phyloP scores from a whole-genome alignment of 345 rosid genomes.

The Ricinus communis region DNA sequence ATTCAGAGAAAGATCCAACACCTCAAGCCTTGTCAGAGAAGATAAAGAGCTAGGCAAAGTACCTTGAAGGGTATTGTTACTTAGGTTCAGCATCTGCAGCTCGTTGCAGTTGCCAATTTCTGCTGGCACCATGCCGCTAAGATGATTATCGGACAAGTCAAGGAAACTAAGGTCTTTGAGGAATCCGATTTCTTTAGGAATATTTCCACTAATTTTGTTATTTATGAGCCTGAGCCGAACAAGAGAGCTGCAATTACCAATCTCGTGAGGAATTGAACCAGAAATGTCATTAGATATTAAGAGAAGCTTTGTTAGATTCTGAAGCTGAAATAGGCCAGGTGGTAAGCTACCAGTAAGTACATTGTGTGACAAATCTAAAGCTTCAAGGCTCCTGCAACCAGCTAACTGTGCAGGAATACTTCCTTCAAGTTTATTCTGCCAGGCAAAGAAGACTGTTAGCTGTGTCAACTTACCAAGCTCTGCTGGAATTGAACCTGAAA shows the following conservation, averaged over 20 bases:
- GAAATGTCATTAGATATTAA: slow-evolving; percentile 74
- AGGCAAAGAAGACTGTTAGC: slow-evolving; percentile 77
- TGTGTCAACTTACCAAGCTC: slow-evolving; percentile 62
- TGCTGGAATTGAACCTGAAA: slow-evolving; percentile 73
- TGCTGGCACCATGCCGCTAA: slow-evolving; percentile 64
- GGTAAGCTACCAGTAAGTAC: slow-evolving; percentile 79
- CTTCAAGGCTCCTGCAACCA: slow-evolving; percentile 56
- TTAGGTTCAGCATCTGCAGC: slow-evolving; percentile 78
- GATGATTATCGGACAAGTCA: slow-evolving; percentile 67
- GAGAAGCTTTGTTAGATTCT: slow-evolving; percentile 74
- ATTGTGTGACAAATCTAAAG: slow-evolving; percentile 79
- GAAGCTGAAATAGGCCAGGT: slow-evolving; percentile 70
- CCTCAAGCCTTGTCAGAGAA: slow-evolving; percentile 64
- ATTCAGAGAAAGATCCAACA: slow-evolving; percentile 71
- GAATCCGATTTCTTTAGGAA: slow-evolving; percentile 68
- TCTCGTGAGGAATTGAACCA: slow-evolving; percentile 61
- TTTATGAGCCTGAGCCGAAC: slow-evolving; percentile 70
- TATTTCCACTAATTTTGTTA: slow-evolving; percentile 61
- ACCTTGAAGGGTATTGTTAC: slow-evolving; percentile 68
- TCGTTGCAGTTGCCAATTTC: slow-evolving; percentile 72
- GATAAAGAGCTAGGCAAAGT: slow-evolving; percentile 61
- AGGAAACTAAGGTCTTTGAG: slow-evolving; percentile 68
- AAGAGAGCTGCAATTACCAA: slow-evolving; percentile 73
- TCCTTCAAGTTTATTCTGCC: slow-evolving; percentile 93
- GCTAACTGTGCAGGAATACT: slow-evolving; percentile 73